phyloP scores from a whole-genome alignment of 805 yeast species.

The Schwanniomyces vanrijiae region DNA sequence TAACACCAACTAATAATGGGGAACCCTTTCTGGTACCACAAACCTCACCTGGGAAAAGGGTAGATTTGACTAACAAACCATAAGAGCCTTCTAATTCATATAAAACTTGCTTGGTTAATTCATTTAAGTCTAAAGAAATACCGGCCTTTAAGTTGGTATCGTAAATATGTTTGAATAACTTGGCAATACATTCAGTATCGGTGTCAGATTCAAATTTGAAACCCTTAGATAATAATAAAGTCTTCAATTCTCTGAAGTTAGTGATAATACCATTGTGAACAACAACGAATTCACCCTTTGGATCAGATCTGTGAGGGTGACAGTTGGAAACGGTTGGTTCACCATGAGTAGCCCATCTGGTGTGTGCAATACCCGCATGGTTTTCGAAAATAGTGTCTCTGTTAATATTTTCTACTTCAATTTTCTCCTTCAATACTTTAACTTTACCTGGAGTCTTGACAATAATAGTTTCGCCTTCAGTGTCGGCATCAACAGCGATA shows the following conservation, averaged over 20 bases:
- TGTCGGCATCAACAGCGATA: slow-evolving; percentile 90
- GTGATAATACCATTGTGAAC: slow-evolving; percentile 99
- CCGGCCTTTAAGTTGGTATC: slow-evolving; percentile 74
- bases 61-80: slow-evolving; percentile 89
- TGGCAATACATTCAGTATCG: slow-evolving; percentile 97
- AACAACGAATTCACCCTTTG: slow-evolving; percentile 76
- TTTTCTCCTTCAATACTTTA: slow-evolving; percentile 68
- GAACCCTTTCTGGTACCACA: slow-evolving; percentile 98
- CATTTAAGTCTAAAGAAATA: slow-evolving; percentile 80
- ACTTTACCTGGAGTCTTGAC: slow-evolving; percentile 93
- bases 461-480: slow-evolving; percentile 64
- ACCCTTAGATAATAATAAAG: slow-evolving; percentile 78
- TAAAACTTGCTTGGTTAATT: slow-evolving; percentile 87
- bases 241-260: slow-evolving; percentile 87
- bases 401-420: slow-evolving; percentile 51
- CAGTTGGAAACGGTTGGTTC: slow-evolving; percentile 83
- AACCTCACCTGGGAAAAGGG: slow-evolving; percentile 92
- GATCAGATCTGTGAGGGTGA: slow-evolving; percentile 94
- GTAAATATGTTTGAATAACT: slow-evolving; percentile 86
- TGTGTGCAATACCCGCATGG: slow-evolving; percentile 97
- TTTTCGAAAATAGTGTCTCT: slow-evolving; percentile 66
- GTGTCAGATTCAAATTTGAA: slow-evolving; percentile 86
- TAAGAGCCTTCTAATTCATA: slow-evolving; percentile 96
- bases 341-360: slow-evolving; percentile 99
- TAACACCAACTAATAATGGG: slow-evolving; percentile 95